Evolutionary conservation across 208 protist species (phyloP).

Genomic region (Paratrypanosoma confusum): DNA sequence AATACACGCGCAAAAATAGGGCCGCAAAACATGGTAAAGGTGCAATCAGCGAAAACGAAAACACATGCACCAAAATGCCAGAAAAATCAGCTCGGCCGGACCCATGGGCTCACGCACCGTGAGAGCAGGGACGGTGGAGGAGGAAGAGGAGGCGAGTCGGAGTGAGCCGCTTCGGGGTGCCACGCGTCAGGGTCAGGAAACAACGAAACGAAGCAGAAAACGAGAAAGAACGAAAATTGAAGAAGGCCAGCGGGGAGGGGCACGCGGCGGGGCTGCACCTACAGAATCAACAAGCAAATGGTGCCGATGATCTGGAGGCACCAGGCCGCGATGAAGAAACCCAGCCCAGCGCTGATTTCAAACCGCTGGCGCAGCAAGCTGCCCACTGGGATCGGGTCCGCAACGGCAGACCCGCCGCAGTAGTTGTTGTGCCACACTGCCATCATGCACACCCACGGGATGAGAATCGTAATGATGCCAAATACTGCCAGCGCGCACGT

Average conservation of each 20-base stretch:
- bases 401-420: conserved; percentile 10
- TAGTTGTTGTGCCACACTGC: conserved; percentile 22
- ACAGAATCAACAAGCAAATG: conserved; percentile 16
- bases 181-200: not conserved
- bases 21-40: no score
- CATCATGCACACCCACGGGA: conserved; percentile 47
- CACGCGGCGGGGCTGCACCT: not conserved
- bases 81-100: no score
- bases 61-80: no score
- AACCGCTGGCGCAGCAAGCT: conserved; percentile 16
- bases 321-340: conserved; percentile 28
- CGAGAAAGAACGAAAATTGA: conserved; percentile 5
- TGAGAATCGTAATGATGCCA: conserved; percentile 16
- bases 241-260: not conserved
- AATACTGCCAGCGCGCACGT: conserved; percentile 15
- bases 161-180: not conserved
- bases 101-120: no score
- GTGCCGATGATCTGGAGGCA: conserved; percentile 25
- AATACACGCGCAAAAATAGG: no score
- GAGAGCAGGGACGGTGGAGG: no score
- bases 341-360: conserved; percentile 32
- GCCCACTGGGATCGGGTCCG: conserved; percentile 10
- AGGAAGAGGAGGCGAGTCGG: no score
- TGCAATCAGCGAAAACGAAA: no score
- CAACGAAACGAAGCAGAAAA: not conserved